Percentiles rank a stretch among this genome's conserved stretches.
Conservation (phyloP, 108 stramenopile species). For the Cyclostephanos tholiformis region DNA sequence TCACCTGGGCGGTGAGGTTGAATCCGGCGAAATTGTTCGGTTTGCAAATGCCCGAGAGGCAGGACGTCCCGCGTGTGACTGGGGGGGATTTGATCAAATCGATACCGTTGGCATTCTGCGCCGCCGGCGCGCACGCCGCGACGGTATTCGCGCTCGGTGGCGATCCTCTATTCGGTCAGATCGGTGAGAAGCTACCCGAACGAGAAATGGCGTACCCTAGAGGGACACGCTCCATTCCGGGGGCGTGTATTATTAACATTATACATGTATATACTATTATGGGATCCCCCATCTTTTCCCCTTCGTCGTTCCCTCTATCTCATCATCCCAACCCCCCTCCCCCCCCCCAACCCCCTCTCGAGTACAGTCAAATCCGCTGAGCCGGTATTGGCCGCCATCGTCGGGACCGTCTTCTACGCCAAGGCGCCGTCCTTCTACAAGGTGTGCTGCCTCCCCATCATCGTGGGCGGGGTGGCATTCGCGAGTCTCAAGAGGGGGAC, state of each 20-base stretch:
- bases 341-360: no score
- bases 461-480: slow-evolving; percentile 61
- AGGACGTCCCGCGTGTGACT: slow-evolving; percentile 43
- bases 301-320: neutral
- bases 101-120: slow-evolving; percentile 54
- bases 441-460: slow-evolving; percentile 56
- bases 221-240: no score
- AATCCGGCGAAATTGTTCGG: slow-evolving; percentile 55
- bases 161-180: slow-evolving; percentile 62
- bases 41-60: slow-evolving; percentile 45
- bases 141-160: slow-evolving; percentile 63
- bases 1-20: slow-evolving; percentile 52
- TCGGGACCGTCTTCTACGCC: slow-evolving; percentile 53
- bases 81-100: slow-evolving; percentile 48
- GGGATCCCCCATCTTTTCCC: no score
- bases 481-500: slow-evolving; percentile 58
- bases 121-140: slow-evolving; percentile 56
- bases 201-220: no score
- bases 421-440: slow-evolving; percentile 56
- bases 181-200: slow-evolving; percentile 8
- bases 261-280: no score
- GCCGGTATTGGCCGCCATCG: slow-evolving; percentile 55
- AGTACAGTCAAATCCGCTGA: slow-evolving; percentile 59
- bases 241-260: no score
- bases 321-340: no score